Base-by-base conservation (phyloP, 108 stramenopile species). In the Skeletonema tropicum region DNA sequence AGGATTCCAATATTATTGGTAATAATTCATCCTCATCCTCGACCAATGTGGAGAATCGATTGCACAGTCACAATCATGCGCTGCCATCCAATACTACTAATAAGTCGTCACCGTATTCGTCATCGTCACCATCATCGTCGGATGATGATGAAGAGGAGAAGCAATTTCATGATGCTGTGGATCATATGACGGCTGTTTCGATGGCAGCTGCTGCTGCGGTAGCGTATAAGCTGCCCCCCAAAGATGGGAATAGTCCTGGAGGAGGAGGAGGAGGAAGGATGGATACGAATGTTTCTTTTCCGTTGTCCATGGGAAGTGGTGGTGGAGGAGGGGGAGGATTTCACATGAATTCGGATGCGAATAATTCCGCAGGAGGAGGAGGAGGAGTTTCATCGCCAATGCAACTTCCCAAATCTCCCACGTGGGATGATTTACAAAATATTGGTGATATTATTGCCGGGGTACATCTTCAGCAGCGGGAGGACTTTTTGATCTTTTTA, bases 391-490 rank as follows among this genome's bases (percentile, higher is more conserved):
- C 39, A 6, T 65, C 39, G 15, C 64, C 70, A n/a, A 74, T 79
- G 12, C 87, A 87, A 38, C 79, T 94, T n/a, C 90, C 92, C 25
- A 82, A 88, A 77, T 87, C 89, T 57, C 93, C 93, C 9, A 85
- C 79, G 15, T 70, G 90, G 60, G 62, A 72, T 7, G 90, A 89
- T 64, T 64, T 95, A 57, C 86, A 90, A 65, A 75, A 85, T 70
- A 89, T 93, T 46, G 84, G 85, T 0, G 90, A 92, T 57, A 71
- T 77, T 12, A 89, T 95, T 57, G 87, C 89, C 26, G 68, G 76
- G n/a, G 52, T 76, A 10, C 86, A 87, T 63, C 62, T 86, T 10
- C 86, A 88, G 63, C 92, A 92, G 85, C 74, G 92, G 32, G 92
- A 96, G 64, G 80, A 90, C 10, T 66, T 93, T 29, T 83, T 89